Evolutionary conservation across 805 yeast genomes (phyloP).

Genomic region (Saccharomycopsis fibuligera): DNA sequence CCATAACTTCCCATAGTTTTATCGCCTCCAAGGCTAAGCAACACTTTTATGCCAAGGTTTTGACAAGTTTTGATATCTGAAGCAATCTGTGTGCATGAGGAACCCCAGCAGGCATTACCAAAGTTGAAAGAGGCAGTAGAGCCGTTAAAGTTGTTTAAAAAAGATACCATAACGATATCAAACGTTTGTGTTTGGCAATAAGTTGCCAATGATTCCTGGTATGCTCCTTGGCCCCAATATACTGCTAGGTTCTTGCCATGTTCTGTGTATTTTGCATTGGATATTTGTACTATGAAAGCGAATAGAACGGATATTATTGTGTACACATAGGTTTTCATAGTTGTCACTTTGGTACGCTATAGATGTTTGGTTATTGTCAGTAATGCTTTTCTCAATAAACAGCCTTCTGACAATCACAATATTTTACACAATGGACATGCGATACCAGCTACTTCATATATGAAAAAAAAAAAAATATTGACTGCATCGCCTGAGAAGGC

Average conservation of each 20-base stretch:
- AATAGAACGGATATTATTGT: no score
- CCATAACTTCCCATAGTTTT: slow-evolving; percentile 62
- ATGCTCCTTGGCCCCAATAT: slow-evolving; percentile 71
- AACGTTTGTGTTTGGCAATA: slow-evolving; percentile 31
- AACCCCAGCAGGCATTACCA: slow-evolving; percentile 33
- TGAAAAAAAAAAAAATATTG: no score
- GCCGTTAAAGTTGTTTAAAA: slow-evolving; percentile 22
- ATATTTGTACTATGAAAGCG: no score
- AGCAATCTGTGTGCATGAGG: slow-evolving; percentile 37
- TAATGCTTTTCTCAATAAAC: no score
- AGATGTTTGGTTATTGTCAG: no score
- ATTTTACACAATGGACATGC: no score
- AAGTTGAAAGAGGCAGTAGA: slow-evolving; percentile 35
- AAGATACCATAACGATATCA: slow-evolving; percentile 16
- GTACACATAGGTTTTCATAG: no score
- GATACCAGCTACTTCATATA: no score
- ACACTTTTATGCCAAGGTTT: slow-evolving; percentile 60
- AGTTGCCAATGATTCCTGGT: slow-evolving; percentile 37
- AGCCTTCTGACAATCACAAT: no score
- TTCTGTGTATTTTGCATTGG: no score
- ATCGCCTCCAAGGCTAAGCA: slow-evolving; percentile 55
- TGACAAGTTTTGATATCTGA: slow-evolving; percentile 73
- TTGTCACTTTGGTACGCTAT: no score
- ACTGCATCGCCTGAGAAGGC: no score
- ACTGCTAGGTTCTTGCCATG: slow-evolving; percentile 47